Evolutionary conservation across 306 rosid genomes (phyloP).

Genomic region (Herpetospermum pedunculosum): DNA sequence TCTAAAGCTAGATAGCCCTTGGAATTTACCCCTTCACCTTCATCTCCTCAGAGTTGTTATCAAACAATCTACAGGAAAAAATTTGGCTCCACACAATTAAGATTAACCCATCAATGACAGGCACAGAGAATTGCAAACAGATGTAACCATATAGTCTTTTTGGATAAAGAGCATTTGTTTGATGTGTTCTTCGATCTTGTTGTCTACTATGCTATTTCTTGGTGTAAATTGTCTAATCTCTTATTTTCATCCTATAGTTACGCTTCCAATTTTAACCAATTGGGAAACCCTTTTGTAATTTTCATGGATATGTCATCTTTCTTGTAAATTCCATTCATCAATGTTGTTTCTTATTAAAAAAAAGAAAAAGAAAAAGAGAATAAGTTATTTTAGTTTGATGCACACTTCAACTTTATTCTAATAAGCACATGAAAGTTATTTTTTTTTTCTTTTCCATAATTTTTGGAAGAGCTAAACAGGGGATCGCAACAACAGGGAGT

Average conservation of each 20-base stretch:
- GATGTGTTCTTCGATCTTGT: too few species aligned
- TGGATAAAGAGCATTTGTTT: too few species aligned
- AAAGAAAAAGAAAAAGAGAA: too few species aligned
- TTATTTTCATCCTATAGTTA: too few species aligned
- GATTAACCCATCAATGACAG: not conserved
- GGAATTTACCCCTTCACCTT: not conserved
- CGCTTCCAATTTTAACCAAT: too few species aligned
- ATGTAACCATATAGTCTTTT: too few species aligned
- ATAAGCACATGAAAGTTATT: not conserved
- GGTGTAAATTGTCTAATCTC: too few species aligned
- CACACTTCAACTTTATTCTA: not conserved
- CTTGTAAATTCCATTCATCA: too few species aligned
- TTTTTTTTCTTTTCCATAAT: not conserved
- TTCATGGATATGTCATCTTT: too few species aligned
- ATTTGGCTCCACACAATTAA: not conserved
- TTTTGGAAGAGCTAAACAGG: not conserved
- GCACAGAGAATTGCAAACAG: not conserved
- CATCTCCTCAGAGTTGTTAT: not conserved
- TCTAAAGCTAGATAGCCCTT: not conserved
- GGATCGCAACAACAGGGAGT: not conserved
- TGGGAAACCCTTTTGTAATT: too few species aligned
- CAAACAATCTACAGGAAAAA: not conserved
- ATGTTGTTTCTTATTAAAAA: too few species aligned
- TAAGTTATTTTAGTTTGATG: not conserved
- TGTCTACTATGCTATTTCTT: too few species aligned